Evolutionary conservation across 2,329 filamentous ascomycete species (phyloP).

Genomic region (Fusarium brachygibbosum): DNA sequence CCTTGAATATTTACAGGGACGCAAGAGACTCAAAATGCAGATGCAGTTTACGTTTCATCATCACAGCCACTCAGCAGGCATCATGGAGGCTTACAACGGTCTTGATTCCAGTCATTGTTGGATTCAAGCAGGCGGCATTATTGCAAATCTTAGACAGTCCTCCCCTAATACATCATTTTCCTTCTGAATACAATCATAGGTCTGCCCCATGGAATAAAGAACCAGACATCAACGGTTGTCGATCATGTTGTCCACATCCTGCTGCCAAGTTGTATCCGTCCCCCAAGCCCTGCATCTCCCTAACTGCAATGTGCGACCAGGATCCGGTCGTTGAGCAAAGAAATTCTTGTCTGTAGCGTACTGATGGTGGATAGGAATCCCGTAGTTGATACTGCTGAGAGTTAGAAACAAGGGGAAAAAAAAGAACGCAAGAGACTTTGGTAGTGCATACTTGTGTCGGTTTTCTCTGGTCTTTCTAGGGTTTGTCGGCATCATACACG

Average conservation of each 20-base stretch:
- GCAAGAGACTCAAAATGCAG: no score
- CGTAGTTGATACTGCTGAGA: not conserved
- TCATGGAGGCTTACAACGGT: no score
- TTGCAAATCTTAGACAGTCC: not conserved
- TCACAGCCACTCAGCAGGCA: no score
- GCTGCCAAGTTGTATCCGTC: not conserved
- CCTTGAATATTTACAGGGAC: no score
- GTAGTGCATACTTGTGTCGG: not conserved
- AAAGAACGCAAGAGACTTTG: not conserved
- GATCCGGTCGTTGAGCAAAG: not conserved
- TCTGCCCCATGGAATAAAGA: not conserved
- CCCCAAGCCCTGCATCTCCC: not conserved
- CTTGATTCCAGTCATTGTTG: no score
- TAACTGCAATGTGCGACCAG: not conserved
- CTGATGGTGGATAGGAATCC: not conserved
- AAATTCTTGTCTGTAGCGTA: not conserved
- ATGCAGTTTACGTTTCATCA: no score
- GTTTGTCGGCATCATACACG: no score
- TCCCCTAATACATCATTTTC: not conserved
- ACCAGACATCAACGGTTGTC: not conserved
- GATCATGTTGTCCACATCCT: not conserved
- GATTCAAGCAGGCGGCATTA: not conserved
- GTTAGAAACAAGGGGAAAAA: not conserved
- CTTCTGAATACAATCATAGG: not conserved
- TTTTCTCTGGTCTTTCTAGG: no score